Conservation (phyloP, 73 alveolate species). For the Paramecium tetraurelia region DNA sequence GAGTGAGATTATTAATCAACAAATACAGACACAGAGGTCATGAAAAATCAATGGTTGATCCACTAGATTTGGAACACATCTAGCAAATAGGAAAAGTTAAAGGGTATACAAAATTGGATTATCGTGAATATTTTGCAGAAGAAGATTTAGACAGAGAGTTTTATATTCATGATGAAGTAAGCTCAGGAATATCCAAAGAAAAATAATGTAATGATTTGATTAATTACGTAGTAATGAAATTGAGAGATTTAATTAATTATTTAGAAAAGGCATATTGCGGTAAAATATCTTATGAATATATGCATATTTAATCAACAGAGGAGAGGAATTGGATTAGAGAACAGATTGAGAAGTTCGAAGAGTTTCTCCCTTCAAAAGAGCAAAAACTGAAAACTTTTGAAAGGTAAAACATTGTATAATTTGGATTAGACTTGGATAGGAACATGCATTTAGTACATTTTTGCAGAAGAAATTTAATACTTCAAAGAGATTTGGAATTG, state of each 20-base stretch:
- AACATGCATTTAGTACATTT: conserved; percentile 75
- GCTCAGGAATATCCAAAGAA: conserved; percentile 42
- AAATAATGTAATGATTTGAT: neutral
- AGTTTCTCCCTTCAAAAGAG: conserved; percentile 66
- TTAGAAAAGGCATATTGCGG: conserved; percentile 79
- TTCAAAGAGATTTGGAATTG: conserved; percentile 91
- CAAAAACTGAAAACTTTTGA: conserved; percentile 61
- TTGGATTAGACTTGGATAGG: conserved; percentile 69
- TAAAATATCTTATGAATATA: conserved; percentile 79
- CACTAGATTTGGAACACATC: conserved; percentile 59
- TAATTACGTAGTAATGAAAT: conserved; percentile 56
- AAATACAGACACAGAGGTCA: conserved; percentile 80
- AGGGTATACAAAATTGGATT: neutral
- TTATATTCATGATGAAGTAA: conserved; percentile 63
- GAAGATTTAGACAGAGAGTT: conserved; percentile 77
- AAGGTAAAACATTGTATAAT: neutral
- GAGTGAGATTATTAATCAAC: conserved; percentile 69
- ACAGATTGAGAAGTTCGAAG: conserved; percentile 71
- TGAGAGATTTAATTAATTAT: conserved; percentile 78
- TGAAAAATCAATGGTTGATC: conserved; percentile 81
- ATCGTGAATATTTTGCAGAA: conserved; percentile 70
- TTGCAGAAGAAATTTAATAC: conserved; percentile 84
- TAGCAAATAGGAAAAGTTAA: neutral
- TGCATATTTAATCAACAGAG: conserved; percentile 79
- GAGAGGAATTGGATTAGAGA: conserved; percentile 87